Percentiles rank a stretch among this genome's conserved stretches.
These are phyloP conservation scores for Seiridium cupressi DNA, from an alignment of 2,329 filamentous ascomycete species.

Conservation along the genomic window DNA sequence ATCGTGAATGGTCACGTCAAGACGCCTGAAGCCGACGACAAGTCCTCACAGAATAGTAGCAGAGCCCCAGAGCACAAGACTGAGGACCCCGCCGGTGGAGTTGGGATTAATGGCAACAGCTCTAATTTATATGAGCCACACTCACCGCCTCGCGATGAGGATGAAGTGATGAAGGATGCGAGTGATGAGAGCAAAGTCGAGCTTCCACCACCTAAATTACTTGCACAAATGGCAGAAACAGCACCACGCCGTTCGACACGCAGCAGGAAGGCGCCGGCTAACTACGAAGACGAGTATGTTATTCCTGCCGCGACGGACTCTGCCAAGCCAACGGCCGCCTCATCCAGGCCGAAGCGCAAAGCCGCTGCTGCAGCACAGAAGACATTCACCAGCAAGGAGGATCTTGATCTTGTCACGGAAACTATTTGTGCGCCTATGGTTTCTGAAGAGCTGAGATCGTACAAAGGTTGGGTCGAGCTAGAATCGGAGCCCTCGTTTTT, in stretches of 20 bases:
- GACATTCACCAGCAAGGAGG: slow-evolving; percentile 31
- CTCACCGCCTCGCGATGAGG: not conserved
- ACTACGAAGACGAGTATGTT: slow-evolving; percentile 5
- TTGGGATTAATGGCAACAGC: not conserved
- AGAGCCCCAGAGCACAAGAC: not conserved
- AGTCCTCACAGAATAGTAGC: not conserved
- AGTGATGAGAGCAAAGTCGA: not conserved
- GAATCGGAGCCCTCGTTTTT: slow-evolving; percentile 91
- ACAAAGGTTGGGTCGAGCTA: slow-evolving; percentile 77
- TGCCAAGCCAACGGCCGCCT: not conserved
- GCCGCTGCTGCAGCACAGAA: slow-evolving; percentile 32
- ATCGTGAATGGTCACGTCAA: not conserved
- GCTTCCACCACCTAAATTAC: not conserved
- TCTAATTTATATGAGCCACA: not conserved
- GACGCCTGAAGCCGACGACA: not conserved
- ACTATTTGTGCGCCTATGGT: slow-evolving; percentile 45
- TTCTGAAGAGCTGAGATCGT: slow-evolving; percentile 54
- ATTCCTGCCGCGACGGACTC: not conserved
- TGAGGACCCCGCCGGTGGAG: not conserved
- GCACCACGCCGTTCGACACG: slow-evolving; percentile 8
- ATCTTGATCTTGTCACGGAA: slow-evolving; percentile 35
- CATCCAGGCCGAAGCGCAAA: slow-evolving; percentile 41
- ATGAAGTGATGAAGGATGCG: not conserved
- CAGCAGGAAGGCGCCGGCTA: not conserved
- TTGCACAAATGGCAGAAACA: not conserved